phyloP scores from a whole-genome alignment of 2,329 filamentous ascomycete genomes.

The Alternaria sp. region DNA sequence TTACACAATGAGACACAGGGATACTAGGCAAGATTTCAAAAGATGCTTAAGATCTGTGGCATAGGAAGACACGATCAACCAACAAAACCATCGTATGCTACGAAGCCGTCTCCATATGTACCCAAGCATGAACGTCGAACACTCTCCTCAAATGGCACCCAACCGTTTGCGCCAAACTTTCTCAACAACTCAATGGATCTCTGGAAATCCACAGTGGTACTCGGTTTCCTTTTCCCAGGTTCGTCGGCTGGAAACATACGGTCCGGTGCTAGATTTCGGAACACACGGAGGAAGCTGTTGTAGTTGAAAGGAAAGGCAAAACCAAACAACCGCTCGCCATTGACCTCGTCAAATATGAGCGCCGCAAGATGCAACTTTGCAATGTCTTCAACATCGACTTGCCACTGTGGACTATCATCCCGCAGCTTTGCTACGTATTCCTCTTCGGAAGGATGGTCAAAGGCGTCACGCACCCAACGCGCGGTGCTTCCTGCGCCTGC shows the following conservation, averaged over 20 bases:
- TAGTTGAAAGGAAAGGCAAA: not conserved
- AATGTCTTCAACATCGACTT: conserved; percentile 60
- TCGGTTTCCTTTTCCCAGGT: not conserved
- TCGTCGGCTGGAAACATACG: not conserved
- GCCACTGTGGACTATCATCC: conserved; percentile 44
- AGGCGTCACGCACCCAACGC: conserved; percentile 1
- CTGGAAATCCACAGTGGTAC: not conserved
- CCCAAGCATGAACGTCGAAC: not conserved
- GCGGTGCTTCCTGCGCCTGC: not conserved
- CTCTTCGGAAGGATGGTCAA: not conserved
- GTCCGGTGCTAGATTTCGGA: not conserved
- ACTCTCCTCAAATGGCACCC: not conserved
- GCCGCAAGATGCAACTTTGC: conserved; percentile 62
- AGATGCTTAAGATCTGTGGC: not conserved
- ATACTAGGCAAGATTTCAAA: not conserved
- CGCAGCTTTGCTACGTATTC: not conserved
- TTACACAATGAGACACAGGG: not conserved
- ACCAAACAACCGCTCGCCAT: not conserved
- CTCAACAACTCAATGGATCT: not conserved
- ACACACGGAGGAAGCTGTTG: not conserved
- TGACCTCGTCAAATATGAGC: conserved; percentile 39
- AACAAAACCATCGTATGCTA: not conserved
- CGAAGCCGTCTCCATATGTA: not conserved
- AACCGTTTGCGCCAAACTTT: not conserved
- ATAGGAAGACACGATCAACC: not conserved